Base-by-base conservation (phyloP, 2,329 filamentous ascomycete genomes). In the Trichoderma guizhouense region DNA sequence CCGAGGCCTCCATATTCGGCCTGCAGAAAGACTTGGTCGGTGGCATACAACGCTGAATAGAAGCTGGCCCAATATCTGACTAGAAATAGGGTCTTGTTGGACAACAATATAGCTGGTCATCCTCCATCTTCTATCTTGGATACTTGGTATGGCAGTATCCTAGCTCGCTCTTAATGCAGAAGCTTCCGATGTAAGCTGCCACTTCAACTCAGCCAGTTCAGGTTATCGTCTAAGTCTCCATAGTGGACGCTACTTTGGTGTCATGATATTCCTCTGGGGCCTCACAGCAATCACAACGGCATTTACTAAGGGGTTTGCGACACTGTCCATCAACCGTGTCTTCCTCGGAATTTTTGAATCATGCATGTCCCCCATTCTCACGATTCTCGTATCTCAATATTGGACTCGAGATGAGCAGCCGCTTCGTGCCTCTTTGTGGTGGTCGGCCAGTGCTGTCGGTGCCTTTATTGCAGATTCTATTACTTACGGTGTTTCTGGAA, bases 31-130 rank as follows among this genome's bases (percentile, higher is more conserved):
- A 43, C 39, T 2, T 43, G 3, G 39, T 43, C 7, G 39, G 39
- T 43, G 3, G 18, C 3, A 43, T 43, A 3, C 15, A 43, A 5
- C 15, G 15, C 0, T n/a, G n/a, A 5, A n/a, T 9, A 0, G 3
- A 5, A n/a, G 39, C 18, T 43, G 7, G 39, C 39, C 36, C 39
- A 2, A 9, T 43, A 9, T 43, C 39, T 43, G 39, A 43, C 39
- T n/a, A 9, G 3, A n/a, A n/a, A 4, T 1, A 43, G 39, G 15
- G 15, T 9, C 39, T 43, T 43, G 39, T 43, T 43, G 39, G 39
- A n/a, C 39, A 43, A 1, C 39, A 43, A 43, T 43, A 43, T 0
- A 43, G 39, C 39, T 43, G 39, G 39, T 43, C 39, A 43, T 43
- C 39, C 15, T 43, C 39, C 39, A 43, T 43, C 39, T 43, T 43